phyloP scores from a whole-genome alignment of 306 rosid genomes.

The Cyamopsis tetragonoloba region DNA sequence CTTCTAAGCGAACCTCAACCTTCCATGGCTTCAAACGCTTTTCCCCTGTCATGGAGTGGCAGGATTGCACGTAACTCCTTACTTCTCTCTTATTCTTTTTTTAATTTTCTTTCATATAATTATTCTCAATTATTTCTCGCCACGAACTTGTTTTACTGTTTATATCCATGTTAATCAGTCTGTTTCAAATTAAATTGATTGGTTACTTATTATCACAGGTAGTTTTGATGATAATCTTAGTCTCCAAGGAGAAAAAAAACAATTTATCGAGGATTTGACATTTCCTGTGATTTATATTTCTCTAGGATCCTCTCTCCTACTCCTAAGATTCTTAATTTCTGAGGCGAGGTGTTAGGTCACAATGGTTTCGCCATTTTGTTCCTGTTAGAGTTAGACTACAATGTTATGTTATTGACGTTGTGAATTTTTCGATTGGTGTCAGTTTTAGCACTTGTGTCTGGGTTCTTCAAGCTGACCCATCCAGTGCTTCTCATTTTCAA shows the following conservation, averaged over 20 bases:
- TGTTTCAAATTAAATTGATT: neutral
- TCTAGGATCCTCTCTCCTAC: neutral
- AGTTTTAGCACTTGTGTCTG: neutral
- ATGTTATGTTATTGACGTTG: neutral
- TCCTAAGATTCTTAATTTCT: neutral
- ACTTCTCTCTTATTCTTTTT: neutral
- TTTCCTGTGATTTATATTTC: neutral
- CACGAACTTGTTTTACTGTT: neutral
- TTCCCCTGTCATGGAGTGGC: slow-evolving; percentile 92
- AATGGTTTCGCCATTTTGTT: neutral
- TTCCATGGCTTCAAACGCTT: slow-evolving; percentile 36
- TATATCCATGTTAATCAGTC: too few relatives aligned
- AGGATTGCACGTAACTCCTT: slow-evolving; percentile 75
- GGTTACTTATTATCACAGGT: neutral
- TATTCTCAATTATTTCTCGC: neutral
- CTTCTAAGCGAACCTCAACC: slow-evolving; percentile 35
- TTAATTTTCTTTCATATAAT: neutral
- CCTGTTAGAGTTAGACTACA: neutral
- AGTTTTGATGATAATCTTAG: neutral
- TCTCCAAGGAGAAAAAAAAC: neutral
- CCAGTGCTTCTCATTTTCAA: slow-evolving; percentile 13
- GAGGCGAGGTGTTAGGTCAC: neutral
- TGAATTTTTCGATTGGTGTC: neutral
- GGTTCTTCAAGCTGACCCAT: neutral
- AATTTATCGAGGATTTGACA: neutral